A percentile compares a stretch with the other conserved stretches of the same genome.
phyloP scores from a whole-genome alignment of 1,284 basidiomycete species.

The Termitomyces sp. region DNA sequence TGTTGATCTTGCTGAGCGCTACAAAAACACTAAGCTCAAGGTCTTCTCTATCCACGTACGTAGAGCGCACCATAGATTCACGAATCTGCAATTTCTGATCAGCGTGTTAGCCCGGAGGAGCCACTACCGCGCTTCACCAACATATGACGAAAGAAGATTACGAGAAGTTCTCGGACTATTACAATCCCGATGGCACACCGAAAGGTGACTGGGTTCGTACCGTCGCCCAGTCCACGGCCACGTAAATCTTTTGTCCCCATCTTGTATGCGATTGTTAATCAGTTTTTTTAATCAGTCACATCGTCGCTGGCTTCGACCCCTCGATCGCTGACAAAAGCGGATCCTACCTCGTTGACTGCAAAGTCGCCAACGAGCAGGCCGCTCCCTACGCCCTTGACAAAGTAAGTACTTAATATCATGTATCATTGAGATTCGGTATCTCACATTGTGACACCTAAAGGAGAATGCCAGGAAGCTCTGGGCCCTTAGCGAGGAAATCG shows the following conservation, averaged over 20 bases:
- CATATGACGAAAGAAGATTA: conserved; percentile 12
- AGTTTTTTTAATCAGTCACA: background rate
- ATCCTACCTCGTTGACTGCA: conserved; percentile 9
- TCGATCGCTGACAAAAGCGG: conserved; percentile 7
- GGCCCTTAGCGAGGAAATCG: conserved; percentile 9
- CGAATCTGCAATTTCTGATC: background rate
- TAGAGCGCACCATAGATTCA: background rate
- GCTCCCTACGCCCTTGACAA: conserved; percentile 9
- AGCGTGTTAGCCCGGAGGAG: conserved; percentile 4
- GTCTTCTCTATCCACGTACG: conserved; percentile 10
- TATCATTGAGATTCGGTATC: background rate
- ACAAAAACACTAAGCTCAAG: conserved; percentile 8
- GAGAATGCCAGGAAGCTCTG: conserved; percentile 10
- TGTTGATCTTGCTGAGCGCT: conserved; percentile 9
- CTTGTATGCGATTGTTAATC: background rate
- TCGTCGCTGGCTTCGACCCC: conserved; percentile 5
- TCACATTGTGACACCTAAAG: background rate
- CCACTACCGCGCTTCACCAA: background rate
- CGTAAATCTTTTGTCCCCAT: background rate
- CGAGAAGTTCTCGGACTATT: conserved; percentile 9
- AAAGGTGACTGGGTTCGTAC: conserved; percentile 10
- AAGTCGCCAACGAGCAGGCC: conserved; percentile 11
- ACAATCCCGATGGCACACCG: conserved; percentile 5
- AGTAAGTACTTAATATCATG: background rate
- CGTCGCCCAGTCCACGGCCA: background rate